Conservation (phyloP, 306 rosid genomes). For the Lablab purpureus region DNA sequence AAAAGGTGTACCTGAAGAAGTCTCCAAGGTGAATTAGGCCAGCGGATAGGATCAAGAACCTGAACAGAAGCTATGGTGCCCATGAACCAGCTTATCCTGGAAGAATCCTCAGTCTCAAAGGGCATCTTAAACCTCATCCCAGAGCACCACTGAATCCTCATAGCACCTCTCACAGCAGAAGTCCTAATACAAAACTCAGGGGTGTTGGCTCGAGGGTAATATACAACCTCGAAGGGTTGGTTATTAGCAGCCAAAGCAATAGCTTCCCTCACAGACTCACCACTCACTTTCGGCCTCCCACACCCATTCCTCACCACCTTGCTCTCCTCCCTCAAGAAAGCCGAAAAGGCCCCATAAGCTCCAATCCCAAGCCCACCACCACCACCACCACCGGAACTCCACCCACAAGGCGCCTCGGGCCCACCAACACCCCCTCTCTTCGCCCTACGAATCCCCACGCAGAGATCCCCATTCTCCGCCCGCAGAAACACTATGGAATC, state of each 20-base stretch:
- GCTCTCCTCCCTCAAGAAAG: slow-evolving; percentile 69
- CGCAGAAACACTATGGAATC: slow-evolving; percentile 92
- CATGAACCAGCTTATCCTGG: slow-evolving; percentile 98
- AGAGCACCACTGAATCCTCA: slow-evolving; percentile 88
- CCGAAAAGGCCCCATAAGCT: slow-evolving; percentile 66
- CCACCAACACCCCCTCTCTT: slow-evolving; percentile 69
- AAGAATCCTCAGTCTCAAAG: slow-evolving; percentile 98
- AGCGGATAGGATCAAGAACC: slow-evolving; percentile 79
- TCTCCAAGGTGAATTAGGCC: slow-evolving; percentile 99
- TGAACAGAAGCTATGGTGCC: slow-evolving; percentile 92
- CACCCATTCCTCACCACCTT: slow-evolving; percentile 48
- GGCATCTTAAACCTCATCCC: slow-evolving; percentile 99
- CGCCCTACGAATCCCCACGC: slow-evolving; percentile 86
- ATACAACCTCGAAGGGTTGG: slow-evolving; percentile 78
- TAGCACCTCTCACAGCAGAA: slow-evolving; percentile 71
- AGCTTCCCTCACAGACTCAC: slow-evolving; percentile 82
- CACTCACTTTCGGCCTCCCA: slow-evolving; percentile 62
- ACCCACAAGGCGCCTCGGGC: slow-evolving; percentile 61
- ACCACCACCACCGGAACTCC: slow-evolving; percentile 58
- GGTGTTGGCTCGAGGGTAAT: slow-evolving; percentile 81
- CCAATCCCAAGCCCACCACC: slow-evolving; percentile 47
- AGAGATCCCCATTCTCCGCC: slow-evolving; percentile 79
- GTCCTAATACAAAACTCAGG: slow-evolving; percentile 93
- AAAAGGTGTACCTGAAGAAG: slow-evolving; percentile 80
- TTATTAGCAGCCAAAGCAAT: slow-evolving; percentile 67